Percentiles rank a stretch among this genome's conserved stretches.
These are phyloP conservation scores for Macrolepiota albuminosa DNA, from an alignment of 768 basidiomycete genomes.

Conservation along the genomic window DNA sequence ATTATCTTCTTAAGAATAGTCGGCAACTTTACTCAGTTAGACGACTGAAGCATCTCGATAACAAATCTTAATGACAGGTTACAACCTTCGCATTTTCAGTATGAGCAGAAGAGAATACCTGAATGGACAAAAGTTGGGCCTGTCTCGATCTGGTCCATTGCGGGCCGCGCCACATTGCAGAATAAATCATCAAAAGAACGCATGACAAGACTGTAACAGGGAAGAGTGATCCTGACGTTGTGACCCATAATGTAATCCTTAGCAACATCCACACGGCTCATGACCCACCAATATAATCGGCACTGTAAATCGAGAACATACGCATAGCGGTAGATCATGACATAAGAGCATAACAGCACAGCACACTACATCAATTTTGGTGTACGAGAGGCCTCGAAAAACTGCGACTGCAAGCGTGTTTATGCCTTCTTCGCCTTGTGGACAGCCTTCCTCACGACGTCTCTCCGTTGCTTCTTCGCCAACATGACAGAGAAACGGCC, in stretches of 20 bases:
- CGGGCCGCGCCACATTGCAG: not conserved
- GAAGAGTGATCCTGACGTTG: no score
- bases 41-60: no score
- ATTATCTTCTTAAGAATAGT: no score
- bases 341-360: conserved; percentile 4
- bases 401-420: not conserved
- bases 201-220: no score
- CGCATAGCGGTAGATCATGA: conserved; percentile 10
- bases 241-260: no score
- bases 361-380: conserved; percentile 8
- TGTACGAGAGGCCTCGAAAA: conserved; percentile 7
- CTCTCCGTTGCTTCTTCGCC: conserved; percentile 84
- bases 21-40: no score
- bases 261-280: no score
- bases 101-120: not conserved
- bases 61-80: no score
- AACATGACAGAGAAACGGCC: conserved; percentile 86
- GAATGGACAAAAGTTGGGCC: not conserved
- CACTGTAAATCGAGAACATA: not conserved
- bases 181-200: no score
- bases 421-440: conserved; percentile 51
- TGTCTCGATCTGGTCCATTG: not conserved
- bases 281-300: no score
- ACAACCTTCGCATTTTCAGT: not conserved
- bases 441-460: conserved; percentile 67